Percentiles rank a stretch among this genome's conserved stretches.
Conservation (phyloP, 305 asterid genomes). For the Plantago coronopus region DNA sequence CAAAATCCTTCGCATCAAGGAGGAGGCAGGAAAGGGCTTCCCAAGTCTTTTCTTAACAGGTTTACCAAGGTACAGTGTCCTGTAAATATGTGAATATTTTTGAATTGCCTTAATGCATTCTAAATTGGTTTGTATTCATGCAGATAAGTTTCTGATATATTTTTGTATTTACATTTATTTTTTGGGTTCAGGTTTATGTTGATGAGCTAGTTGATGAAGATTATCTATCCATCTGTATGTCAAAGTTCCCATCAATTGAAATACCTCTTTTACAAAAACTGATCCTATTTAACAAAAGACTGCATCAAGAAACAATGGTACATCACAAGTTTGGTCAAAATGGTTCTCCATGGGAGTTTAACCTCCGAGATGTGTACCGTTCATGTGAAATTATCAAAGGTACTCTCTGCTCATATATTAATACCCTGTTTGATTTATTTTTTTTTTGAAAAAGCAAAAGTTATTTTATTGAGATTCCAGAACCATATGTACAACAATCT, state of each 20-base stretch:
- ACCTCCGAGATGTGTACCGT: slow-evolving; percentile 90
- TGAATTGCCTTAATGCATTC: not conserved
- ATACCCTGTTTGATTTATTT: slow-evolving; percentile 20
- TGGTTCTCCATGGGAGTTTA: slow-evolving; percentile 99
- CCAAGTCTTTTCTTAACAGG: slow-evolving; percentile 93
- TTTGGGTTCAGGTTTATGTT: slow-evolving; percentile 63
- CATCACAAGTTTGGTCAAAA: slow-evolving; percentile 72
- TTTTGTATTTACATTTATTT: slow-evolving; percentile 7
- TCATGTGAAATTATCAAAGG: slow-evolving; percentile 91
- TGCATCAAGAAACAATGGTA: slow-evolving; percentile 76
- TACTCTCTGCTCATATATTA: slow-evolving; percentile 22
- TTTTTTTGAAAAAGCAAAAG: too few species aligned
- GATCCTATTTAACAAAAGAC: slow-evolving; percentile 64
- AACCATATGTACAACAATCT: too few species aligned
- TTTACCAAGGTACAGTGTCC: slow-evolving; percentile 76
- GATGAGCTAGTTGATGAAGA: slow-evolving; percentile 91
- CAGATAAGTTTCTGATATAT: not conserved
- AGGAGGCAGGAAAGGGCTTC: slow-evolving; percentile 98
- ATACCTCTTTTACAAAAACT: slow-evolving; percentile 49
- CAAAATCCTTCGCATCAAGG: slow-evolving; percentile 97
- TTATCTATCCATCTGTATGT: slow-evolving; percentile 71
- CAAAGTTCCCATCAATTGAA: slow-evolving; percentile 66
- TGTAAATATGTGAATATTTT: not conserved
- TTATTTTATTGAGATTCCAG: too few species aligned
- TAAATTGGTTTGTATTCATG: slow-evolving; percentile 7